Conservation (phyloP, 2,329 filamentous ascomycete genomes). For the Harringtonia lauricola region DNA sequence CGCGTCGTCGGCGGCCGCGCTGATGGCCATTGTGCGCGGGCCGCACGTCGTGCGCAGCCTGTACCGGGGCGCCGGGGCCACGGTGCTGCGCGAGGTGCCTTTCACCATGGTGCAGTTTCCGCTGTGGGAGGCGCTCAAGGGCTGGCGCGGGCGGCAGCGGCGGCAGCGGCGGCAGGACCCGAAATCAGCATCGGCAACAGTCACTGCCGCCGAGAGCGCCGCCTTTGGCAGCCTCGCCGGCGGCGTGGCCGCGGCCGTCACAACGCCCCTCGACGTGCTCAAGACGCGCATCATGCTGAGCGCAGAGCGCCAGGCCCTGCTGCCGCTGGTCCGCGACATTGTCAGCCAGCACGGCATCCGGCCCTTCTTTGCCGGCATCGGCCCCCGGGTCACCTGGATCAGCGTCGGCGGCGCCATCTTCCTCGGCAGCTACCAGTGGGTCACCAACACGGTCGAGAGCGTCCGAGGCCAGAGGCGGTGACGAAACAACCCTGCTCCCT, state of each 20-base stretch:
- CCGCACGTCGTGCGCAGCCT: slow-evolving; percentile 66
- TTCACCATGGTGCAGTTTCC: slow-evolving; percentile 98
- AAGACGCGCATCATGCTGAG: slow-evolving; percentile 96
- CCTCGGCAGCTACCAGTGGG: slow-evolving; percentile 85
- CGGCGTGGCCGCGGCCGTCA: slow-evolving; percentile 74
- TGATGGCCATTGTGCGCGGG: slow-evolving; percentile 56
- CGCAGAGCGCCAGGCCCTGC: slow-evolving; percentile 50
- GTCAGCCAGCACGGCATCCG: slow-evolving; percentile 49
- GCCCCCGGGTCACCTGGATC: slow-evolving; percentile 87
- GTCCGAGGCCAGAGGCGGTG: slow-evolving; percentile 22
- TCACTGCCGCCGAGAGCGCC: slow-evolving; percentile 69
- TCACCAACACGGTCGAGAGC: slow-evolving; percentile 55
- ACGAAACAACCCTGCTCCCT: too few species aligned
- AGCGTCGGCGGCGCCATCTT: slow-evolving; percentile 91
- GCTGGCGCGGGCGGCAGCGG: slow-evolving; percentile 44
- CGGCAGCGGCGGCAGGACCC: slow-evolving; percentile 17
- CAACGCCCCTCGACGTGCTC: slow-evolving; percentile 88
- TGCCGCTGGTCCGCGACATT: slow-evolving; percentile 52
- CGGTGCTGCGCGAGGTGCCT: slow-evolving; percentile 88
- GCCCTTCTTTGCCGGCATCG: slow-evolving; percentile 66
- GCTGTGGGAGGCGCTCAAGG: slow-evolving; percentile 89
- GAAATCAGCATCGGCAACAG: slow-evolving; percentile 18
- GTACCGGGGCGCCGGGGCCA: slow-evolving; percentile 87
- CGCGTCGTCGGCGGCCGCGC: slow-evolving; percentile 54
- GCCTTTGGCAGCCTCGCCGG: slow-evolving; percentile 77